Conservation (phyloP, 345 rosid genomes). For the Garcia nutans region DNA sequence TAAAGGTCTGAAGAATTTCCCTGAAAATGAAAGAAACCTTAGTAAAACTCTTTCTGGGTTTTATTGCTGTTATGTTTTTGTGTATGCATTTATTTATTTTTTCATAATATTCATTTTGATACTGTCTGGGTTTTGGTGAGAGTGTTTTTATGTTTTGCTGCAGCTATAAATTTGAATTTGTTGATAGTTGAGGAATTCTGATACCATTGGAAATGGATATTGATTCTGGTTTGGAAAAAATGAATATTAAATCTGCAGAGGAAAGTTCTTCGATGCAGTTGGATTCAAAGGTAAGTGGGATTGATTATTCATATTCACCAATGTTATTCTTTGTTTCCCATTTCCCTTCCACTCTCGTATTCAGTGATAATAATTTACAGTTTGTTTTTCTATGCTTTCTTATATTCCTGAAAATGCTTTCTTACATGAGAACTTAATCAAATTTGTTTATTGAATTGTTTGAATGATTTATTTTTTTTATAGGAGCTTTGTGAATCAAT, state of each 20-base stretch:
- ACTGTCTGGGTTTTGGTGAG: neutral
- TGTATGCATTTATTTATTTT: neutral
- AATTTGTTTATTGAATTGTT: slow-evolving; percentile 14
- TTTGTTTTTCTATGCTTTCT: no score
- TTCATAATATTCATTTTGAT: neutral
- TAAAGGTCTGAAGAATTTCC: neutral
- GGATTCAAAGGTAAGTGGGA: slow-evolving; percentile 45
- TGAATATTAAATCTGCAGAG: slow-evolving; percentile 34
- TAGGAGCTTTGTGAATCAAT: slow-evolving; percentile 52
- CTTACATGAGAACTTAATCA: no score
- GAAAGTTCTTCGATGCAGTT: slow-evolving; percentile 36
- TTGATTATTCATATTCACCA: neutral
- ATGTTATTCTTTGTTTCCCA: neutral
- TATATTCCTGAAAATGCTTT: no score
- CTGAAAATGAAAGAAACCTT: neutral
- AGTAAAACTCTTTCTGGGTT: neutral
- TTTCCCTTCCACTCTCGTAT: neutral
- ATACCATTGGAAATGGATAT: slow-evolving; percentile 41
- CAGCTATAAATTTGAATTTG: slow-evolving; percentile 5
- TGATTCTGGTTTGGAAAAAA: slow-evolving; percentile 35
- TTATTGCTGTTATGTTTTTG: no score
- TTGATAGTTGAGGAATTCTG: slow-evolving; percentile 8
- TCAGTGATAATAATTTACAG: neutral
- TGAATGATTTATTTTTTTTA: slow-evolving; percentile 34
- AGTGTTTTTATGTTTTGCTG: neutral